Evolutionary conservation across 768 basidiomycete species (phyloP).

Genomic region (Kwoniella botswanensis): DNA sequence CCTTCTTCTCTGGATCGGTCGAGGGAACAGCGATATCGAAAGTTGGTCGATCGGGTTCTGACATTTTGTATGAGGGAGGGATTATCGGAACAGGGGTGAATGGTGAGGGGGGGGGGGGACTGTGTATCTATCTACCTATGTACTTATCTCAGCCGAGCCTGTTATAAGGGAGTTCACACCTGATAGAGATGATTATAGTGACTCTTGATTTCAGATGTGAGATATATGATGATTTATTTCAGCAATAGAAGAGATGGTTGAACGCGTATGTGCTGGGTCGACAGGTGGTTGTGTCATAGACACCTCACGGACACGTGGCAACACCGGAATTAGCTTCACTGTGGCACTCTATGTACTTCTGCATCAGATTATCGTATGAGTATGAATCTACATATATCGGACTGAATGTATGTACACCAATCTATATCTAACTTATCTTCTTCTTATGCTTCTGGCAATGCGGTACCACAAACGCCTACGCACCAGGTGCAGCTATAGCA

Average conservation of each 20-base stretch:
- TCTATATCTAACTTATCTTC: slow-evolving; percentile 9
- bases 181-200: not conserved
- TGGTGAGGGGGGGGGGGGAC: no score
- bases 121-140: no score
- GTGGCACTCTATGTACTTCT: slow-evolving; percentile 7
- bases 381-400: not conserved
- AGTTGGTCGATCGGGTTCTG: slow-evolving; percentile 36
- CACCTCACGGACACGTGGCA: slow-evolving; percentile 2
- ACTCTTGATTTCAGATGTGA: not conserved
- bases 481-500: slow-evolving; percentile 6
- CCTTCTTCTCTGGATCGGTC: slow-evolving; percentile 64
- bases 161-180: not conserved
- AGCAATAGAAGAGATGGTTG: not conserved
- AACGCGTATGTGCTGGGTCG: slow-evolving; percentile 2
- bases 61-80: slow-evolving; percentile 3
- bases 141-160: no score
- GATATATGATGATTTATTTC: not conserved
- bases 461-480: not conserved
- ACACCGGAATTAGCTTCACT: slow-evolving; percentile 2
- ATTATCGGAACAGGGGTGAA: not conserved
- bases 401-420: not conserved
- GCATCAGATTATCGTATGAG: no score
- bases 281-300: slow-evolving; percentile 4
- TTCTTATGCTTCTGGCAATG: not conserved
- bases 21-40: slow-evolving; percentile 57